Evolutionary conservation across 2,329 filamentous ascomycete species (phyloP).

Genomic region (Scopulariopsis brevicaulis): DNA sequence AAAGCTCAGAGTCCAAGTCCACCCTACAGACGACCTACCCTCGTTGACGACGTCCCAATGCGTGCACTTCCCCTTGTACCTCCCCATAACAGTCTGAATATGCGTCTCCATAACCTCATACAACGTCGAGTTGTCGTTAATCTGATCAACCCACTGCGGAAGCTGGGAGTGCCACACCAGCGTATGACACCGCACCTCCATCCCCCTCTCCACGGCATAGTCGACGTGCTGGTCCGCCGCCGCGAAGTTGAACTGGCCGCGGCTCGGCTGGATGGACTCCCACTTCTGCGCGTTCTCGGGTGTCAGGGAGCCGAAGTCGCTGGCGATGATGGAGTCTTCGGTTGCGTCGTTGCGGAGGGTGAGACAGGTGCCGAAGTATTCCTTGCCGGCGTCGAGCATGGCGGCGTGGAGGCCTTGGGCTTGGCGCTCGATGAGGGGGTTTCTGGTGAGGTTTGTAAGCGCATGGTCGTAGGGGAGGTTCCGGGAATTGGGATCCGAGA

Average conservation of each 20-base stretch:
- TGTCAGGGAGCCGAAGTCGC: slow-evolving; percentile 48
- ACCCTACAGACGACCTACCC: slow-evolving; percentile 8
- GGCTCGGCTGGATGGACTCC: slow-evolving; percentile 43
- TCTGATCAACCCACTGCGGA: slow-evolving; percentile 19
- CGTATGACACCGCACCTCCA: slow-evolving; percentile 52
- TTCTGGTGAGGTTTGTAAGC: neutral
- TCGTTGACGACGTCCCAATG: slow-evolving; percentile 46
- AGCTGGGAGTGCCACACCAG: slow-evolving; percentile 33
- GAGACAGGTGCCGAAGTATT: slow-evolving; percentile 46
- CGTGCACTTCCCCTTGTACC: slow-evolving; percentile 34
- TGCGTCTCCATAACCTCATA: slow-evolving; percentile 38
- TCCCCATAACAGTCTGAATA: slow-evolving; percentile 29
- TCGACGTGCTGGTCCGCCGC: slow-evolving; percentile 33
- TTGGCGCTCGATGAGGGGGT: neutral
- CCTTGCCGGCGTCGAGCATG: slow-evolving; percentile 14
- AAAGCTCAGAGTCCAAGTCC: neutral
- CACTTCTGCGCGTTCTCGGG: slow-evolving; percentile 38
- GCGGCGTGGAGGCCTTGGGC: slow-evolving; percentile 11
- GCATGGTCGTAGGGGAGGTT: neutral
- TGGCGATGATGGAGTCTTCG: slow-evolving; percentile 37
- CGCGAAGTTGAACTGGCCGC: slow-evolving; percentile 41
- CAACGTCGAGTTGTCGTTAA: slow-evolving; percentile 36
- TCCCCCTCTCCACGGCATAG: slow-evolving; percentile 28
- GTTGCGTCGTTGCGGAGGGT: slow-evolving; percentile 38
- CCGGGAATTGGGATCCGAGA: neutral